These are phyloP conservation scores for Carex sylvatica DNA, from an alignment of 202 grass and related monocot species.

Conservation along the genomic window DNA sequence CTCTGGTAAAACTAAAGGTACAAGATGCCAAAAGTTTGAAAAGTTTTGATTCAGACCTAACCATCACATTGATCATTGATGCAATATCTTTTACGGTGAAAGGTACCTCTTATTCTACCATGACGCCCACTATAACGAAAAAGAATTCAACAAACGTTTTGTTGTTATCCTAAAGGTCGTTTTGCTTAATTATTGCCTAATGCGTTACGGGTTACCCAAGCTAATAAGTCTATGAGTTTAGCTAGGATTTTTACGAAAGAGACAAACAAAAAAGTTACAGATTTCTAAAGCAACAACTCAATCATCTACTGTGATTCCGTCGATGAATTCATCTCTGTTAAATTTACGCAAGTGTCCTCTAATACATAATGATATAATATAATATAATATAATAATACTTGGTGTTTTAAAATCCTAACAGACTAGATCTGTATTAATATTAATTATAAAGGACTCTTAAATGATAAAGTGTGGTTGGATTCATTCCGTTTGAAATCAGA, in stretches of 20 bases:
- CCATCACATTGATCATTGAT: constrained; percentile 6
- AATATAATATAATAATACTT: too few species aligned
- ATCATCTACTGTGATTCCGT: too few species aligned
- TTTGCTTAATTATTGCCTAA: constrained; percentile 2
- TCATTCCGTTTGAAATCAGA: too few species aligned
- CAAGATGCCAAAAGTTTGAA: constrained; percentile 23
- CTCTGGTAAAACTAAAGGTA: constrained; percentile 10
- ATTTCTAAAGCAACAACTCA: too few species aligned
- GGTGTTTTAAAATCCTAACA: too few species aligned
- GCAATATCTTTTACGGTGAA: constrained; percentile 22
- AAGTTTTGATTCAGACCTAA: constrained; percentile 25
- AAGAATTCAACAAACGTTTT: not conserved
- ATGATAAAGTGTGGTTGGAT: too few species aligned
- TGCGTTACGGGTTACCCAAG: not conserved
- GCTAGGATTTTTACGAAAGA: too few species aligned
- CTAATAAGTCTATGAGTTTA: too few species aligned
- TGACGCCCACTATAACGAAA: not conserved
- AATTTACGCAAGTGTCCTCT: not conserved
- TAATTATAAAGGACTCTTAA: too few species aligned
- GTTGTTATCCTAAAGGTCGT: not conserved
- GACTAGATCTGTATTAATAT: too few species aligned
- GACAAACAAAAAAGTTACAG: too few species aligned
- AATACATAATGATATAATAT: not conserved
- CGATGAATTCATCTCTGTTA: not conserved
- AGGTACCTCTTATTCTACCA: constrained; percentile 20